Percentiles rank a stretch among this genome's conserved stretches.
Evolutionary conservation across 2,329 filamentous ascomycete genomes (phyloP).

Genomic region (Botrytis deweyae): DNA sequence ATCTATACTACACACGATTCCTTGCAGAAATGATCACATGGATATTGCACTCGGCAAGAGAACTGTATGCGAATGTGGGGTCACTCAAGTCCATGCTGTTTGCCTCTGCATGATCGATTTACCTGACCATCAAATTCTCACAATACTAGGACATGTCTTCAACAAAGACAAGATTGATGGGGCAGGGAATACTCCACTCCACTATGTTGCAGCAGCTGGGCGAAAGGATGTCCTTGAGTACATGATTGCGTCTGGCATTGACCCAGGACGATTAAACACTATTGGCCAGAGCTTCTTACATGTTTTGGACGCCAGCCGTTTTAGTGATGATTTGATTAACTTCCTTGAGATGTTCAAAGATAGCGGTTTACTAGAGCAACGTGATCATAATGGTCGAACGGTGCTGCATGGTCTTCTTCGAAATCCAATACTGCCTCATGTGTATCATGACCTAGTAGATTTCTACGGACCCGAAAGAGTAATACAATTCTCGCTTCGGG

Average conservation of each 20-base stretch:
- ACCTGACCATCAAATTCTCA: constrained; percentile 11
- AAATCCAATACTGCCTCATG: constrained; percentile 10
- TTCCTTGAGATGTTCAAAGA: constrained; percentile 18
- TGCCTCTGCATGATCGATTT: constrained; percentile 18
- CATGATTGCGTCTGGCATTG: constrained; percentile 11
- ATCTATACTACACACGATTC: constrained; percentile 16
- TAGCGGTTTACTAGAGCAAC: constrained; percentile 17
- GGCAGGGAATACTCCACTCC: constrained; percentile 17
- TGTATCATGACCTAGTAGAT: constrained; percentile 15
- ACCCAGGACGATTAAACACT: not conserved
- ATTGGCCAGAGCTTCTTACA: constrained; percentile 19
- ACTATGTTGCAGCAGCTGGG: constrained; percentile 21
- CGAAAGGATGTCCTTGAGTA: constrained; percentile 15
- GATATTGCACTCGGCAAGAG: constrained; percentile 4
- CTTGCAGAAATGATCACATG: constrained; percentile 18
- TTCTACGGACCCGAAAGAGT: constrained; percentile 10
- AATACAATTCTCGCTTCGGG: constrained; percentile 16
- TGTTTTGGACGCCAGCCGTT: constrained; percentile 18
- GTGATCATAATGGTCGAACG: constrained; percentile 20
- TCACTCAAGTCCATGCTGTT: constrained; percentile 18
- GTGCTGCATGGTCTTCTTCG: constrained; percentile 18
- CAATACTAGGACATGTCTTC: not conserved
- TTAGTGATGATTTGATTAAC: constrained; percentile 20
- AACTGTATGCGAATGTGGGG: constrained; percentile 12
- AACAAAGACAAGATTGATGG: constrained; percentile 13